These are phyloP conservation scores for Phytomonas francai DNA, from an alignment of 208 protist genomes.

Conservation along the genomic window DNA sequence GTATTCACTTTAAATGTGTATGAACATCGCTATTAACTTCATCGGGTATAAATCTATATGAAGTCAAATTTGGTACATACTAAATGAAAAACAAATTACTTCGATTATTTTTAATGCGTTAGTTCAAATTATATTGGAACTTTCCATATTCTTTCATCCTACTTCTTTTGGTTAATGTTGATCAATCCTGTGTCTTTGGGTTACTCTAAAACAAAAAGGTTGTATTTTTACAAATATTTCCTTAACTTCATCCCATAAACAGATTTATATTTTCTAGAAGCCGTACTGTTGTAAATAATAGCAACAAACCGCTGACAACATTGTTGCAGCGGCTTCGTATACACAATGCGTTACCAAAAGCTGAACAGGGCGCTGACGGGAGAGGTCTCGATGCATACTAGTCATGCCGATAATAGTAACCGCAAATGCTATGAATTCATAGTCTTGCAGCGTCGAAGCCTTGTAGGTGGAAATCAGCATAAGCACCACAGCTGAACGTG, in stretches of 20 bases:
- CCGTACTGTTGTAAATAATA: slow-evolving; percentile 59
- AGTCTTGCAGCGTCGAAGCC: slow-evolving; percentile 47
- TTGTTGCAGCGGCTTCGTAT: slow-evolving; percentile 56
- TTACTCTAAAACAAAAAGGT: background rate
- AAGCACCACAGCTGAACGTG: slow-evolving; percentile 41
- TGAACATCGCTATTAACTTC: background rate
- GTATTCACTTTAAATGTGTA: background rate
- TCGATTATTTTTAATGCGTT: background rate
- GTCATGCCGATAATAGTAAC: slow-evolving; percentile 39
- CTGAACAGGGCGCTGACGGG: slow-evolving; percentile 70
- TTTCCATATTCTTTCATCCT: background rate
- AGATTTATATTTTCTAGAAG: slow-evolving; percentile 20
- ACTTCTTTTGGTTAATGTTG: background rate
- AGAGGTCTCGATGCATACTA: slow-evolving; percentile 52
- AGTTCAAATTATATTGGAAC: background rate
- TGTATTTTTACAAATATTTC: background rate
- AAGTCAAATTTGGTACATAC: background rate
- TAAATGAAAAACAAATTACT: slow-evolving; percentile 8
- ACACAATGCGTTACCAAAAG: slow-evolving; percentile 63
- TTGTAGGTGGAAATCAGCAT: slow-evolving; percentile 29
- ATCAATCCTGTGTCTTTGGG: background rate
- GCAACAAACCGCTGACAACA: slow-evolving; percentile 47
- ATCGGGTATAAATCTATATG: background rate
- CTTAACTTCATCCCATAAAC: background rate
- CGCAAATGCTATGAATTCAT: slow-evolving; percentile 48